Evolutionary conservation across 257 asterid species (phyloP), one percentile per base, ranked within the genome.

Genomic region (Lycium barbarum): DNA sequence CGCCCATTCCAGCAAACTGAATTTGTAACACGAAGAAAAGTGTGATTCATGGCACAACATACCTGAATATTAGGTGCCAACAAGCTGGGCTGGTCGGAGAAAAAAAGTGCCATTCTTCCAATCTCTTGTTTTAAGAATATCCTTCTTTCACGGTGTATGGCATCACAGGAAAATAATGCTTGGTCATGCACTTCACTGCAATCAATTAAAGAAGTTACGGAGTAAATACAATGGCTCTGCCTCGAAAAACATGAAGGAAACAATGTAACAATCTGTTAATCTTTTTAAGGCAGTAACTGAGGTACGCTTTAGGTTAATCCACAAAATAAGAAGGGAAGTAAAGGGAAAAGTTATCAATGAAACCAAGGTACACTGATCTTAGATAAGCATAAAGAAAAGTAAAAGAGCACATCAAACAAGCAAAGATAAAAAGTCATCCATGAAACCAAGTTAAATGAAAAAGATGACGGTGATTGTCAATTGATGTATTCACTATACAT

Each of bases 41-140:
- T 81, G 49, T 62, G 61, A 49, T 26, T 65, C 49, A 82, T 53
- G 59, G 47, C 14, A 2, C 63, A 82, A 66, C 36, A 66, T 65
- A 97, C 99, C 99, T 97, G 99, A 88, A 97, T 94, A 91, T 95
- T 97, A 86, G 99, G 99, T 88, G 99, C 99, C 90, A 97, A 88
- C 87, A 97, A 87, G 91, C 98, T 97, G 84, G 99, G 99, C 89
- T 97, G 99, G 86, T 97, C 99, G 53, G 98, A 92, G 84, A 97
- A 97, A 91, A 97, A 97, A 78, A 97, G 95, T 81, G 91, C 97
- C 98, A 94, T 97, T 89, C 99, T 94, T 88, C 99, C 98, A 38
- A 97, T 97, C 91, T 97, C 99, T 90, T 97, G 99, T 93, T 95
- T 97, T 90, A 97, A 84, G 84, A 97, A 87, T 85, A 94, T 91